A percentile compares a stretch with the other conserved stretches of the same genome.
phyloP scores from a whole-genome alignment of 345 rosid species.

The Trapa bicornis region DNA sequence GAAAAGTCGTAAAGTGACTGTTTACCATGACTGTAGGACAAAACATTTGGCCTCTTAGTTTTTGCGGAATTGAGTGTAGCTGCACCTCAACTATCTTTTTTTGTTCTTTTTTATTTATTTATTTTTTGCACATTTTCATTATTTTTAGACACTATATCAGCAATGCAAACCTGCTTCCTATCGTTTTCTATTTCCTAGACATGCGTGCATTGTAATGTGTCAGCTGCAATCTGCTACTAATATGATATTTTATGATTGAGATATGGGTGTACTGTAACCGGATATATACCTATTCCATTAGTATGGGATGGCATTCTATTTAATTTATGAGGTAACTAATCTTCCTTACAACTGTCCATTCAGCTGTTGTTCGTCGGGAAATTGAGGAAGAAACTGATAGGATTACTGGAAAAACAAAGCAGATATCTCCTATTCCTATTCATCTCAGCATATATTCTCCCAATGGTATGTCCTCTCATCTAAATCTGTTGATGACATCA shows the following conservation, averaged over 20 bases:
- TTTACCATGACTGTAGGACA: too few relatives aligned
- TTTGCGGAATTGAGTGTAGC: not conserved
- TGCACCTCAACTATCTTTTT: not conserved
- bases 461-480: slow-evolving; percentile 27
- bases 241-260: not conserved
- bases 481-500: not conserved
- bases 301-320: not conserved
- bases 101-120: too few relatives aligned
- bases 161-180: not conserved
- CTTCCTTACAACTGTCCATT: slow-evolving; percentile 9
- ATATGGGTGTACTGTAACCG: not conserved
- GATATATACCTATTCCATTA: not conserved
- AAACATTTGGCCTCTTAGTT: not conserved
- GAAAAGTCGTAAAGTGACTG: not conserved
- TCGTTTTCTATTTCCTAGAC: too few relatives aligned
- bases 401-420: too few relatives aligned
- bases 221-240: not conserved
- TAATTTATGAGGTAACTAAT: not conserved
- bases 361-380: slow-evolving; percentile 74
- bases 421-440: too few relatives aligned
- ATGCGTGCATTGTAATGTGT: too few relatives aligned
- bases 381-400: slow-evolving; percentile 82
- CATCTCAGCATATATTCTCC: too few relatives aligned
- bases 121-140: too few relatives aligned
- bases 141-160: not conserved